Evolutionary conservation across 441 rosid genomes (phyloP).

Genomic region (Syzygium syzygioides): DNA sequence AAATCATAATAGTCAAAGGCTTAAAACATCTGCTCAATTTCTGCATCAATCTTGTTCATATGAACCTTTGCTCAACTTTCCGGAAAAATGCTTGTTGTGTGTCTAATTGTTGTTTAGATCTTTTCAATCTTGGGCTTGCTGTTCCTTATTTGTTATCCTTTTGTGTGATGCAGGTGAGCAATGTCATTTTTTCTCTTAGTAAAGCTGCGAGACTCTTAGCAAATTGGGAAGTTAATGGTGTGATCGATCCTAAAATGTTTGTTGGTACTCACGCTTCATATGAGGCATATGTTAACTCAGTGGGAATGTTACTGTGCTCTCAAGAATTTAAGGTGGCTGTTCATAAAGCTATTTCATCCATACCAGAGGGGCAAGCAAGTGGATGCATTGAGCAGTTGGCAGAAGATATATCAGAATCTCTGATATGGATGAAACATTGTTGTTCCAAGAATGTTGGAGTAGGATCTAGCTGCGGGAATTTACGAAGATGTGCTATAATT

Average conservation of each 20-base stretch:
- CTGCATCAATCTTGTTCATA: not conserved
- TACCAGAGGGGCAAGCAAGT: conserved; percentile 92
- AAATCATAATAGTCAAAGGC: not conserved
- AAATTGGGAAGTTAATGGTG: conserved; percentile 23
- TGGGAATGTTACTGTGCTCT: conserved; percentile 46
- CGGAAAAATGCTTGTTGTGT: not conserved
- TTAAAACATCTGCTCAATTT: not conserved
- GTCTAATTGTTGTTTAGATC: not conserved
- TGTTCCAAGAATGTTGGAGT: conserved; percentile 28
- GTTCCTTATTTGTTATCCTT: conserved; percentile 2
- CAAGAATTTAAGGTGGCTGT: conserved; percentile 56
- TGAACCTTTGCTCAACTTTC: not conserved
- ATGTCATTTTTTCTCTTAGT: conserved; percentile 57
- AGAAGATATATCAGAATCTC: conserved; percentile 50
- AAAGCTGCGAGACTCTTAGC: conserved; percentile 58
- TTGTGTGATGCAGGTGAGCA: conserved; percentile 57
- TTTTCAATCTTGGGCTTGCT: conserved; percentile 4
- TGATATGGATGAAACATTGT: conserved; percentile 56
- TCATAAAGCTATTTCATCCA: conserved; percentile 46
- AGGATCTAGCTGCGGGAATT: conserved; percentile 22
- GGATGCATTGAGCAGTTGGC: conserved; percentile 56
- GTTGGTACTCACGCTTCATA: conserved; percentile 11
- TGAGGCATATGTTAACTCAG: conserved; percentile 36
- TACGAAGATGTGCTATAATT: conserved; percentile 7
- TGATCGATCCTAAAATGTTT: conserved; percentile 17